Conservation (phyloP, 495 filamentous ascomycete species). For the Penicillium taxi region DNA sequence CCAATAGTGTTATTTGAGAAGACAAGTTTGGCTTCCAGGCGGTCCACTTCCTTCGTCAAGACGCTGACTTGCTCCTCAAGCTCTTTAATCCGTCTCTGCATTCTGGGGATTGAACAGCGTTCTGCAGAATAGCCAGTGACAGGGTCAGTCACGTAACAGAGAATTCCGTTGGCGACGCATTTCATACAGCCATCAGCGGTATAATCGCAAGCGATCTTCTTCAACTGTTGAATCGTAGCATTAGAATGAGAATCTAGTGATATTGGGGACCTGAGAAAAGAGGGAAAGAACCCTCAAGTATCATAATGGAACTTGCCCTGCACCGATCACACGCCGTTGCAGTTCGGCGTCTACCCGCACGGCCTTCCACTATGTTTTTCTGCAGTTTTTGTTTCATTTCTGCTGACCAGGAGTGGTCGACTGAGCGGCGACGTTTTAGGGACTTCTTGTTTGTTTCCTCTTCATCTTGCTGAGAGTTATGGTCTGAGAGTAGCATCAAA, state of each 20-base stretch:
- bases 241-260: too few relatives aligned
- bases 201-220: background rate
- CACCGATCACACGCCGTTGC: conserved; percentile 94
- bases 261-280: background rate
- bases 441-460: too few relatives aligned
- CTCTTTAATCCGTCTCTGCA: conserved; percentile 1
- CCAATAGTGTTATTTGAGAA: too few relatives aligned
- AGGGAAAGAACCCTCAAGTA: background rate
- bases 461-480: too few relatives aligned
- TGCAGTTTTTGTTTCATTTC: too few relatives aligned
- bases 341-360: too few relatives aligned
- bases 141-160: conserved; percentile 76
- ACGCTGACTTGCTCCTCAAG: background rate
- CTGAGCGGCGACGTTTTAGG: too few relatives aligned
- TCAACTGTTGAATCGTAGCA: background rate
- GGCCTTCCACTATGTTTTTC: too few relatives aligned
- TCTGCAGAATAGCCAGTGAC: conserved; percentile 74
- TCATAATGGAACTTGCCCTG: conserved; percentile 50
- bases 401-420: too few relatives aligned
- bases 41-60: background rate
- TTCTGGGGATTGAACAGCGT: conserved; percentile 42
- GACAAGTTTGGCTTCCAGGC: too few relatives aligned
- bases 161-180: conserved; percentile 20
- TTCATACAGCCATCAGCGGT: too few relatives aligned
- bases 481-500: too few relatives aligned